Evolutionary conservation across 2,329 filamentous ascomycete species (phyloP).

Genomic region (Talaromyces amestolkiae): DNA sequence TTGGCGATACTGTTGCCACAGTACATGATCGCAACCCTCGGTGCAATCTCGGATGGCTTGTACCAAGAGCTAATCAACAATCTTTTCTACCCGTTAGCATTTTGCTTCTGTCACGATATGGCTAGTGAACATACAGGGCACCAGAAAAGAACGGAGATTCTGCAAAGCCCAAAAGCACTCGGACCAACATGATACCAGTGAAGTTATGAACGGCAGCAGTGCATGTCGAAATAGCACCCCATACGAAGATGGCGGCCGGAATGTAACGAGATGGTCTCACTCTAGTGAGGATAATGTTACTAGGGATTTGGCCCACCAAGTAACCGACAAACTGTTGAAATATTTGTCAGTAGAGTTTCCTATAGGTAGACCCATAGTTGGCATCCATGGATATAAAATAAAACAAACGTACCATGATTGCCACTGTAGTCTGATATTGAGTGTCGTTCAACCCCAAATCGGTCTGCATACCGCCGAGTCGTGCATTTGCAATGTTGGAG

Average conservation of each 20-base stretch:
- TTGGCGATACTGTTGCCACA: conserved; percentile 41
- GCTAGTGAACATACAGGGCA: background rate
- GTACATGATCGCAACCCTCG: conserved; percentile 47
- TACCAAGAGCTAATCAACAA: conserved; percentile 56
- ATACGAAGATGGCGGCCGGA: background rate
- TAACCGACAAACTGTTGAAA: background rate
- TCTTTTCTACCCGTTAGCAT: background rate
- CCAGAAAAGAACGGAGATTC: background rate
- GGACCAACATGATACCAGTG: background rate
- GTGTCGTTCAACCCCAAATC: conserved; percentile 57
- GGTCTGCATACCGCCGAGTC: conserved; percentile 62
- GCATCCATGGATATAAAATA: no score
- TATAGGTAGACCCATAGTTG: background rate
- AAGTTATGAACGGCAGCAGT: background rate
- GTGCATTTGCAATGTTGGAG: conserved; percentile 67
- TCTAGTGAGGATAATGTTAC: background rate
- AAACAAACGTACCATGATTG: conserved; percentile 55
- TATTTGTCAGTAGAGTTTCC: background rate
- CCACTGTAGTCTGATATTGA: conserved; percentile 63
- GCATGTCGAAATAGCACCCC: background rate
- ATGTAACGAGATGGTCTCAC: background rate
- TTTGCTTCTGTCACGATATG: background rate
- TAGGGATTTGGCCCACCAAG: background rate
- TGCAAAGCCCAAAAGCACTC: background rate
- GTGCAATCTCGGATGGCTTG: conserved; percentile 59